phyloP scores from a whole-genome alignment of 2,329 filamentous ascomycete genomes.

The Aulographum hederae region DNA sequence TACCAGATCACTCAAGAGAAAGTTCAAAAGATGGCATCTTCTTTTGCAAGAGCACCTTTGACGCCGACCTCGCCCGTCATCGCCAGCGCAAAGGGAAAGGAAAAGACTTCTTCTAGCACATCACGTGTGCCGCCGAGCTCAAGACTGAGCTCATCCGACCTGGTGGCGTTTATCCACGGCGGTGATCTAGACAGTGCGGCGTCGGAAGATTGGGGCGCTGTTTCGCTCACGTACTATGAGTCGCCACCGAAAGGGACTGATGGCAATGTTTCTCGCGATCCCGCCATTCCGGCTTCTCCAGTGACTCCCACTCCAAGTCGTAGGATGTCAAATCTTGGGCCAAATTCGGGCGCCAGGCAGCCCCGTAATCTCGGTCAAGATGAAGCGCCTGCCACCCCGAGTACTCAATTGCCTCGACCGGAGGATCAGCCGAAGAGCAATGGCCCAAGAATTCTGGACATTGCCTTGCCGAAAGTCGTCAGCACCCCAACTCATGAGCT shows the following conservation, averaged over 20 bases:
- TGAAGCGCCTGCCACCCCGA: no score
- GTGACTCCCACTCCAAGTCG: slow-evolving; percentile 60
- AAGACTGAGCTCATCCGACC: slow-evolving; percentile 40
- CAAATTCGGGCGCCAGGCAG: not conserved
- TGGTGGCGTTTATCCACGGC: slow-evolving; percentile 54
- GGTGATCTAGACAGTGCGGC: slow-evolving; percentile 20
- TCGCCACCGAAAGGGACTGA: not conserved
- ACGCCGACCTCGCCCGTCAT: slow-evolving; percentile 30
- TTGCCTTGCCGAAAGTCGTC: slow-evolving; percentile 33
- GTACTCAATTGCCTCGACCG: no score
- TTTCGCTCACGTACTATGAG: slow-evolving; percentile 65
- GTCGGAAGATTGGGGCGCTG: slow-evolving; percentile 66
- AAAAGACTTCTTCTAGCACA: slow-evolving; percentile 49
- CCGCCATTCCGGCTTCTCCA: slow-evolving; percentile 26
- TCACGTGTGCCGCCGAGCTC: slow-evolving; percentile 30
- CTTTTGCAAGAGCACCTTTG: slow-evolving; percentile 53
- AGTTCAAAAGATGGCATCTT: slow-evolving; percentile 64
- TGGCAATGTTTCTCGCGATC: not conserved
- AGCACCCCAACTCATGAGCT: slow-evolving; percentile 22
- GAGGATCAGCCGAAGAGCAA: no score
- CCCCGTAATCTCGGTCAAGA: not conserved
- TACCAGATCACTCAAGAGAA: slow-evolving; percentile 58
- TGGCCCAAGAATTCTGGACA: no score
- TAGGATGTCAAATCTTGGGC: slow-evolving; percentile 31
- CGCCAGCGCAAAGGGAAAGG: slow-evolving; percentile 44